A percentile compares a stretch with the other conserved stretches of the same genome.
phyloP scores from a whole-genome alignment of 2,329 filamentous ascomycete species.

The Furcasterigmium furcatum region DNA sequence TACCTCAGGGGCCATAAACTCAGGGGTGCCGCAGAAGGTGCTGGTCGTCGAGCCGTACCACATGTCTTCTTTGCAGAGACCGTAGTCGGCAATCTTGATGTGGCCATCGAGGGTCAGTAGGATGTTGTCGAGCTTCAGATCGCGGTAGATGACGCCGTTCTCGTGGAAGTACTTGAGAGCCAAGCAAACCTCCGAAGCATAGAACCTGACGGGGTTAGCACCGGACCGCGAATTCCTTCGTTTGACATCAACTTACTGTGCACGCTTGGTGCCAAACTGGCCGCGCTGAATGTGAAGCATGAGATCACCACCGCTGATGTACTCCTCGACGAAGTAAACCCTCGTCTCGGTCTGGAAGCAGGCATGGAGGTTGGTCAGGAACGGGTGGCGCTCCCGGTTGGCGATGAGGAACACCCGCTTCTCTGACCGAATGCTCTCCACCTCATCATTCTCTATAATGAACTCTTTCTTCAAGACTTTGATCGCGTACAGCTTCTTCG shows the following conservation, averaged over 20 bases:
- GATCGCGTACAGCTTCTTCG: constrained; percentile 92
- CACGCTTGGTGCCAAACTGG: constrained; percentile 91
- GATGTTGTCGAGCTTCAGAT: constrained; percentile 92
- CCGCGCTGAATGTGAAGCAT: constrained; percentile 99
- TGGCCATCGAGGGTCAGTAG: constrained; percentile 91
- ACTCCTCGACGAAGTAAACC: constrained; percentile 99
- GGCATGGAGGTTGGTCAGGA: constrained; percentile 90
- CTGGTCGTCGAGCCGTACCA: constrained; percentile 97
- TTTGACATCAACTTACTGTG: constrained; percentile 65
- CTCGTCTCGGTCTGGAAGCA: constrained; percentile 99
- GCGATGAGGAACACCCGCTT: constrained; percentile 97
- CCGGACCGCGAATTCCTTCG: not conserved
- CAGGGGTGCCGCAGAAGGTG: constrained; percentile 98
- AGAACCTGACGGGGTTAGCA: constrained; percentile 60
- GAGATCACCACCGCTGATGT: constrained; percentile 95
- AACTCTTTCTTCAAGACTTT: constrained; percentile 99
- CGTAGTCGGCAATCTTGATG: constrained; percentile 98
- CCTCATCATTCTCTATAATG: constrained; percentile 99
- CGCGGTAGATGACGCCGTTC: constrained; percentile 97
- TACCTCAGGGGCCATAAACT: constrained; percentile 99
- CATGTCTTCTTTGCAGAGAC: constrained; percentile 99
- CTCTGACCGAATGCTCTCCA: constrained; percentile 95
- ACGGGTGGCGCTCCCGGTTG: constrained; percentile 95
- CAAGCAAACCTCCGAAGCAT: constrained; percentile 94
- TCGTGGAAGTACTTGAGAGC: constrained; percentile 99